A percentile compares a stretch with the other conserved stretches of the same genome.
These are phyloP conservation scores for Mycocalia duriaeana DNA, from an alignment of 1,284 basidiomycete species.

Conservation along the genomic window DNA sequence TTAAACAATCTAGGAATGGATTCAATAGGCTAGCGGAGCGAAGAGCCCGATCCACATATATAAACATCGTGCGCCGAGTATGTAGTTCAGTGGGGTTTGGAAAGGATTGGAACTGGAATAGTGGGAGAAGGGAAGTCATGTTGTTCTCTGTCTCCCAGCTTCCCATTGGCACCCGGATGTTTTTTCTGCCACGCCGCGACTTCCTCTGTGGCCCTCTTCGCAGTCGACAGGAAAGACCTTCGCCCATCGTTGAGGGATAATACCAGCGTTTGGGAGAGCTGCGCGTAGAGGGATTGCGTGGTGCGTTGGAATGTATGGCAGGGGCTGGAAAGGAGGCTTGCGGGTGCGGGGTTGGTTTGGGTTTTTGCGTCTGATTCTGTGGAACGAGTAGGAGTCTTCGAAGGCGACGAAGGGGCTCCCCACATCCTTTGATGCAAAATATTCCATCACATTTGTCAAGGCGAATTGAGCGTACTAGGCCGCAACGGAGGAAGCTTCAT, in stretches of 20 bases:
- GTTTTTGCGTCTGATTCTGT: no score
- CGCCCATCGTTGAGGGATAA: conserved; percentile 58
- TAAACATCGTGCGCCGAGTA: no score
- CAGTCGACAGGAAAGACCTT: conserved; percentile 46
- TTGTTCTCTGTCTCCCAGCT: no score
- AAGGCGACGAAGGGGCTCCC: no score
- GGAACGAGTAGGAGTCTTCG: no score
- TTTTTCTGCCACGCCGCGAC: conserved; percentile 62
- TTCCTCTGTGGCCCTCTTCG: conserved; percentile 44
- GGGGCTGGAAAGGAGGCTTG: conserved; percentile 42
- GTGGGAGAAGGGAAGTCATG: no score
- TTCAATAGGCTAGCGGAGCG: no score
- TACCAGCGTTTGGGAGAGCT: conserved; percentile 42
- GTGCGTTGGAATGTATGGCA: conserved; percentile 52
- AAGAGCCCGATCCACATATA: no score
- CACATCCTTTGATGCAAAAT: no score
- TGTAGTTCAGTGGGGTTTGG: no score
- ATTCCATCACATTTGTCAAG: background rate
- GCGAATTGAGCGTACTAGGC: conserved; percentile 11
- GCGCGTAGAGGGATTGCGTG: conserved; percentile 53
- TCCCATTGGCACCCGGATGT: conserved; percentile 31
- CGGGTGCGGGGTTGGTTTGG: conserved; percentile 29
- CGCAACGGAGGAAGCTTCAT: conserved; percentile 18
- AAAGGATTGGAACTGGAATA: no score
- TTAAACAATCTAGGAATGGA: no score